phyloP scores from a whole-genome alignment of 164 flowering plant genomes.

The Malania oleifera region DNA sequence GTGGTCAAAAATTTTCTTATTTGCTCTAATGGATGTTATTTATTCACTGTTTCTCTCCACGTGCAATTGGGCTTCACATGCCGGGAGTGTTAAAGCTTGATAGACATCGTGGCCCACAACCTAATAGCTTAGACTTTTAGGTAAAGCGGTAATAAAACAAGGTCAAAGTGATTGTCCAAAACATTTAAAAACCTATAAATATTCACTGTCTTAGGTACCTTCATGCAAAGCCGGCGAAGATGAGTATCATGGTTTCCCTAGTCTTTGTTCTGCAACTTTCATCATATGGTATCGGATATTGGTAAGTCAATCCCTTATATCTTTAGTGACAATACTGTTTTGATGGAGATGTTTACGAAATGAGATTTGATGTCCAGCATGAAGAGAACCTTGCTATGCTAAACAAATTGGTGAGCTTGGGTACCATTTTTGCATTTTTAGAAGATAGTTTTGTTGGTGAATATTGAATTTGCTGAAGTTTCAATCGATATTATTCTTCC shows the following conservation, averaged over 20 bases:
- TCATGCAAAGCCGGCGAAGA: conserved; percentile 31
- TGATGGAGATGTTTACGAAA: not conserved
- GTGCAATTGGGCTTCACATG: no score
- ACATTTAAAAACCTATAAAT: not conserved
- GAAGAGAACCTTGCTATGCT: conserved; percentile 59
- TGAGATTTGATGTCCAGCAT: conserved; percentile 45
- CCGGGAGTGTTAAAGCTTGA: no score
- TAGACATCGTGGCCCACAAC: no score
- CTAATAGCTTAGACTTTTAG: no score
- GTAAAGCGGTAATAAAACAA: no score
- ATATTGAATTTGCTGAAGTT: not conserved
- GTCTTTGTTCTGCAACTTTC: conserved; percentile 52
- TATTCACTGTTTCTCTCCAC: no score
- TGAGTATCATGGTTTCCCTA: conserved; percentile 45
- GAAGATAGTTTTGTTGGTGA: not conserved
- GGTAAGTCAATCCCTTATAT: conserved; percentile 34
- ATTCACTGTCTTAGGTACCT: conserved; percentile 35
- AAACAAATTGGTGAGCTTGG: conserved; percentile 53
- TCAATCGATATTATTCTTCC: not conserved
- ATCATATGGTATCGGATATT: conserved; percentile 66
- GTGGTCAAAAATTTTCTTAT: no score
- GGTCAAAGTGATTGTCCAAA: no score
- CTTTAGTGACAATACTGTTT: not conserved
- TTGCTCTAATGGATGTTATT: no score
- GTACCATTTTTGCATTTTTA: not conserved